Evolutionary conservation across 2,329 filamentous ascomycete genomes (phyloP).

Genomic region (Colletotrichum sidae): DNA sequence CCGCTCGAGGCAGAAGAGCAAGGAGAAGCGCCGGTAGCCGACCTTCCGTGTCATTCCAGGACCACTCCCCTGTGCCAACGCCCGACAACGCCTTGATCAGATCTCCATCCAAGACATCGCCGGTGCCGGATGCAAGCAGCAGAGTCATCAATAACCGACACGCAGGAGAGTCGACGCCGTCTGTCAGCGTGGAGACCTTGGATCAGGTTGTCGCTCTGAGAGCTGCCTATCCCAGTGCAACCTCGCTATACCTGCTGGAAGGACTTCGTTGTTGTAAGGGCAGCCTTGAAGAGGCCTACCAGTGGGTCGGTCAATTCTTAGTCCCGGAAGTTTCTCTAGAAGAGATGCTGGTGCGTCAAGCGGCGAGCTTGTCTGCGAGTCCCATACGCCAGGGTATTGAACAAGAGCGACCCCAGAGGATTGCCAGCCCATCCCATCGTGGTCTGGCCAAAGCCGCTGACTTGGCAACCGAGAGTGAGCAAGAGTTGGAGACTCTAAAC

Average conservation of each 20-base stretch:
- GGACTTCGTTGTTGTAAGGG: constrained; percentile 49
- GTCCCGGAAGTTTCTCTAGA: constrained; percentile 45
- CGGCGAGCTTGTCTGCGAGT: constrained; percentile 19
- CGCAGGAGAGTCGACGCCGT: background rate
- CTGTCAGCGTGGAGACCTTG: constrained; percentile 37
- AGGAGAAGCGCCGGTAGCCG: background rate
- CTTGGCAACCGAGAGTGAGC: constrained; percentile 2
- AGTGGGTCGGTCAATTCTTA: constrained; percentile 45
- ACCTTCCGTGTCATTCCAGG: background rate
- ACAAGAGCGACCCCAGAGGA: constrained; percentile 12
- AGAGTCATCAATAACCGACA: too few species aligned
- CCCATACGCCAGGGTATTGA: constrained; percentile 17
- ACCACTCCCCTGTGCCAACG: background rate
- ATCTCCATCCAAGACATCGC: background rate
- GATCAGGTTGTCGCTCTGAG: constrained; percentile 52
- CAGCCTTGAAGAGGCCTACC: constrained; percentile 53
- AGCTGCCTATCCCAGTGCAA: constrained; percentile 56
- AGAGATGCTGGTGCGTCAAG: constrained; percentile 45
- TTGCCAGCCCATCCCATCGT: constrained; percentile 5
- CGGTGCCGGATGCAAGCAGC: background rate
- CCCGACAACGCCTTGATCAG: constrained; percentile 25
- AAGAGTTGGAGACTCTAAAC: constrained; percentile 9
- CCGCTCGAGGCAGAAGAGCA: constrained; percentile 16
- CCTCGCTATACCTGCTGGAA: constrained; percentile 46
- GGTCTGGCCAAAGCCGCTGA: background rate